Evolutionary conservation across 2,329 filamentous ascomycete genomes (phyloP), one percentile per base, ranked within the genome.

Genomic region (Curvularia eragrostidis): DNA sequence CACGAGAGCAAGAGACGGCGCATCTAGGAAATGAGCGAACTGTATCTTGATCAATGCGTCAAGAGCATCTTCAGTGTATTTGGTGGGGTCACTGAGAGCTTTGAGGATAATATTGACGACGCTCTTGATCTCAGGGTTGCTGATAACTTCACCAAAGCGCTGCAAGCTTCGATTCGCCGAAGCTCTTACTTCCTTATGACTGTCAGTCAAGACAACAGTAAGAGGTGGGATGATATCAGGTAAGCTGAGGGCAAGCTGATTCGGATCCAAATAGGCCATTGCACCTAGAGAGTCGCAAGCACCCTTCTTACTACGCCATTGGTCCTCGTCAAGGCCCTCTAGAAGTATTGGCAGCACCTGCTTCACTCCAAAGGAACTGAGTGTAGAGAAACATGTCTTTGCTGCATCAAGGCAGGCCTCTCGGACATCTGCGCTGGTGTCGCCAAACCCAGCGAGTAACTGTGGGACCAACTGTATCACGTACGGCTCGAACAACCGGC

Each of bases 301-400:
- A 67, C 96, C 95, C 80, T 96, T 97, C 79, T 99, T 98, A 80
- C 93, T 98, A 71, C 95, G 90, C 95, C 95, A 99, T 76, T 98
- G 94, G 52, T 91, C 87, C 64, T 99, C 95, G 63, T 98, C 93
- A 9, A 99, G 86, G 56, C 96, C 95, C 64, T 95, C 89, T 2
- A 99, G 85, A 7, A 99, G 85, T 12, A 91, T 97, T 3, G 95
- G 95, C 64, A 99, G 82, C 63, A 99, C 93, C 72, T 95, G 86
- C 79, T 97, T 96, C 58, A 99, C 96, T 76, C 95, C 95, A 69
- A 91, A 99, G 0, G 95, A 98, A 78, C 93, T 98, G 54, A 99
- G 80, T 67, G 89, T 93, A 5, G 91, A 89, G 77, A 99, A 99
- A 76, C 92, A 97, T 10, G 93, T 90, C 80, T 97, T 98, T 48